A percentile compares a stretch with the other conserved stretches of the same genome.
Evolutionary conservation across 768 basidiomycete species (phyloP).

Genomic region (Lactarius hatsudake): DNA sequence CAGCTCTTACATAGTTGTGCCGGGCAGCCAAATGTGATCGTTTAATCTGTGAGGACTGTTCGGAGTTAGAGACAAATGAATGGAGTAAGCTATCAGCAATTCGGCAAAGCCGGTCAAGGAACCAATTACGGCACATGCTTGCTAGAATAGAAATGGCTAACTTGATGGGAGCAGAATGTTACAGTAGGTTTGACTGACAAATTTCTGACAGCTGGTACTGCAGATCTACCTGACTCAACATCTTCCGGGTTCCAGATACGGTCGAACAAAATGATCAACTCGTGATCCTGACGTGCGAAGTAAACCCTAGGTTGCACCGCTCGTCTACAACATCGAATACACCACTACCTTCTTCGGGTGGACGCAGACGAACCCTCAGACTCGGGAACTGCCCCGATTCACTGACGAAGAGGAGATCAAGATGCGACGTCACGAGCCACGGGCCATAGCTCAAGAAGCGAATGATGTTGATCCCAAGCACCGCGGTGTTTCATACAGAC

Average conservation of each 20-base stretch:
- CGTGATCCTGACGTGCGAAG: neutral
- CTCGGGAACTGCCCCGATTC: no score
- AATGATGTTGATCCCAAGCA: no score
- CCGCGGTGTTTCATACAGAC: no score
- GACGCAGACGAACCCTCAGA: no score
- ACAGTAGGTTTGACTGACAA: neutral
- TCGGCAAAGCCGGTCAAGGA: neutral
- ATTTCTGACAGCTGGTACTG: neutral
- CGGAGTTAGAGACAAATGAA: neutral
- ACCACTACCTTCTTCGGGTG: no score
- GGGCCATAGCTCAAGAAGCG: no score
- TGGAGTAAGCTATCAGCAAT: neutral
- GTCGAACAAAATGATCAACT: neutral
- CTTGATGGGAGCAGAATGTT: neutral
- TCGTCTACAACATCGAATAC: no score
- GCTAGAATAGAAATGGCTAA: neutral
- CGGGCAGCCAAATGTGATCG: neutral
- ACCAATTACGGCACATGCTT: neutral
- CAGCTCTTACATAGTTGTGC: conserved; percentile 3
- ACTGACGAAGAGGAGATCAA: no score
- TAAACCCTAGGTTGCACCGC: no score
- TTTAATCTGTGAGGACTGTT: neutral
- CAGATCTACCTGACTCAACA: neutral
- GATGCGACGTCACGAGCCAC: no score
- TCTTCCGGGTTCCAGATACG: neutral